A percentile compares a stretch with the other conserved stretches of the same genome.
Evolutionary conservation across 495 filamentous ascomycete species (phyloP).

Genomic region (Hyaloscypha hepaticicola): DNA sequence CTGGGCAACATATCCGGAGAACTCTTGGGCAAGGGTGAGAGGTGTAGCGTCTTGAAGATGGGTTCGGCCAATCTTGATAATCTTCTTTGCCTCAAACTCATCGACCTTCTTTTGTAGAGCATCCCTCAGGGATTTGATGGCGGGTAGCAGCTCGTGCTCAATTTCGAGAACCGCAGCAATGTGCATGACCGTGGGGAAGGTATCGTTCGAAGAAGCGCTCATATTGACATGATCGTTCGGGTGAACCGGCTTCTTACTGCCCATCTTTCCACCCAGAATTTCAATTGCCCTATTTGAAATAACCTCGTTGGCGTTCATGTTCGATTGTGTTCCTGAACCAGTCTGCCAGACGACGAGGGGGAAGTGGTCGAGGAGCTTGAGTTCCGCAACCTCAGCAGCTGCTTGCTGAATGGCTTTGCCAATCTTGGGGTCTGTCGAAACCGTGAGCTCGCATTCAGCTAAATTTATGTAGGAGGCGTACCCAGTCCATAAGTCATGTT

Average conservation of each 20-base stretch:
- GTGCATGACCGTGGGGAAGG: slow-evolving; percentile 99
- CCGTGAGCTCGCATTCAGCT: slow-evolving; percentile 26
- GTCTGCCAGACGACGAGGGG: slow-evolving; percentile 98
- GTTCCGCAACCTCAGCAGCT: slow-evolving; percentile 85
- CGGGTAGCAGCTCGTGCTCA: slow-evolving; percentile 78
- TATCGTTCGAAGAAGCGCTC: slow-evolving; percentile 97
- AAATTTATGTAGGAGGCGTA: slow-evolving; percentile 44
- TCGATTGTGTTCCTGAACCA: slow-evolving; percentile 96
- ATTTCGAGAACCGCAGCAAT: slow-evolving; percentile 95
- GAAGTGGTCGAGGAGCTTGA: slow-evolving; percentile 97
- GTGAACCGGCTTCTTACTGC: slow-evolving; percentile 96
- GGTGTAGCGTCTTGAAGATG: slow-evolving; percentile 98
- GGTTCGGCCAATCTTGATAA: slow-evolving; percentile 99
- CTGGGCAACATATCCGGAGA: slow-evolving; percentile 96
- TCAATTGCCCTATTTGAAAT: slow-evolving; percentile 99
- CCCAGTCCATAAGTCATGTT: slow-evolving; percentile 95
- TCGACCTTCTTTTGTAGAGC: slow-evolving; percentile 89
- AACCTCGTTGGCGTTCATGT: slow-evolving; percentile 99
- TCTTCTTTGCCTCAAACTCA: slow-evolving; percentile 73
- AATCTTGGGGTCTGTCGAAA: slow-evolving; percentile 72
- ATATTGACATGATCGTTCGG: slow-evolving; percentile 99
- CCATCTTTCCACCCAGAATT: slow-evolving; percentile 91
- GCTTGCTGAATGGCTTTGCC: slow-evolving; percentile 94
- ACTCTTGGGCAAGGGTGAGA: slow-evolving; percentile 94
- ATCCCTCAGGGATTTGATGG: slow-evolving; percentile 74